phyloP scores from a whole-genome alignment of 2,329 filamentous ascomycete genomes.

The Fusarium globosum region DNA sequence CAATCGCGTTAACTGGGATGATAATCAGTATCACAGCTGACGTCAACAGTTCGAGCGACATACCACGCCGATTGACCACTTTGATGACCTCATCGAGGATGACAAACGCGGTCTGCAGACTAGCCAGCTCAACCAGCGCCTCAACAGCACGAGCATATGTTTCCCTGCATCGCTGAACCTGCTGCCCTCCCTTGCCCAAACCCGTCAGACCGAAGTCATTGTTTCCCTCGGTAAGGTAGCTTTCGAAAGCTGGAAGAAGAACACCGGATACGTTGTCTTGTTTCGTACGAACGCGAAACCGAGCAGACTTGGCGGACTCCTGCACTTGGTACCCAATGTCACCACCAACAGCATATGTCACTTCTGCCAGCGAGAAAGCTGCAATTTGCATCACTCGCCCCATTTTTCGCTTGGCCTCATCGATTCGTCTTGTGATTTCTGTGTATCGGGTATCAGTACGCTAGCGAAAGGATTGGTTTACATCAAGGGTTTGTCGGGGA shows the following conservation, averaged over 20 bases:
- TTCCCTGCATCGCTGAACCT: constrained; percentile 93
- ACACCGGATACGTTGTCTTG: constrained; percentile 99
- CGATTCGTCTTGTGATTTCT: constrained; percentile 97
- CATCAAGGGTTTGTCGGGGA: neutral
- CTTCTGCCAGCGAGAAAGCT: constrained; percentile 95
- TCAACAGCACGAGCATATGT: constrained; percentile 97
- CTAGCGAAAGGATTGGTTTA: constrained; percentile 8
- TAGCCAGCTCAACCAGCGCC: constrained; percentile 93
- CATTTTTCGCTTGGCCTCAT: constrained; percentile 99
- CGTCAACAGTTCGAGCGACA: constrained; percentile 16
- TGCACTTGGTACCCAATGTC: constrained; percentile 98
- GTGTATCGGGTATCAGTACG: constrained; percentile 33
- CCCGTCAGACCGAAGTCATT: constrained; percentile 98
- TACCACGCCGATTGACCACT: constrained; percentile 94
- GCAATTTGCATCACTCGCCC: constrained; percentile 99
- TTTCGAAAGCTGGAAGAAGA: constrained; percentile 92
- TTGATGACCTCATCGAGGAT: constrained; percentile 99
- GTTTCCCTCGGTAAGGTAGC: constrained; percentile 86
- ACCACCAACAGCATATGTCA: constrained; percentile 95
- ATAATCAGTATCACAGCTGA: neutral
- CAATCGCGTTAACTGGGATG: constrained; percentile 85
- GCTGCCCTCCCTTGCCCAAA: constrained; percentile 95
- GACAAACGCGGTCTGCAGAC: constrained; percentile 96
- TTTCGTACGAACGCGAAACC: constrained; percentile 92
- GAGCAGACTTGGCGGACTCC: constrained; percentile 91